Evolutionary conservation across 352 stramenopile species (phyloP).

Genomic region (Pythium oligandrum): DNA sequence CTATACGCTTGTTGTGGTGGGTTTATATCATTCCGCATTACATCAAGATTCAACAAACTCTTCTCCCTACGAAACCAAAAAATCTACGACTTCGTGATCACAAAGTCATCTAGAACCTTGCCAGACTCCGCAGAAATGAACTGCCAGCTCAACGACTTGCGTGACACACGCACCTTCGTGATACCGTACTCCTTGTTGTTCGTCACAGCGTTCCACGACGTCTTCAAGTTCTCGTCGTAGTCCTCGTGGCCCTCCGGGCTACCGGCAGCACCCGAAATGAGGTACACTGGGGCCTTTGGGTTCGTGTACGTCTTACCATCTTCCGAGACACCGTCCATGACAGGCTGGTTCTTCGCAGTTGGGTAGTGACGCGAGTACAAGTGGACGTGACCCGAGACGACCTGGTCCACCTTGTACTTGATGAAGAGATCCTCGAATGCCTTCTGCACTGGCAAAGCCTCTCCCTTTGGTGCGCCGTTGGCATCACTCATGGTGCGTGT

Average conservation of each 20-base stretch:
- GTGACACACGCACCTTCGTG: slow-evolving; percentile 17
- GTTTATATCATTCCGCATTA: too few species aligned
- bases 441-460: slow-evolving; percentile 25
- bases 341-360: slow-evolving; percentile 24
- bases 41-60: too few species aligned
- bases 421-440: slow-evolving; percentile 57
- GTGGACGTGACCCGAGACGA: slow-evolving; percentile 44
- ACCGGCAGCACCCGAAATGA: slow-evolving; percentile 35
- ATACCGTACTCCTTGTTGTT: slow-evolving; percentile 37
- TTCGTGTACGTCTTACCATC: slow-evolving; percentile 34
- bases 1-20: too few species aligned
- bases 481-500: slow-evolving; percentile 22
- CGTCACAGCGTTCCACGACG: slow-evolving; percentile 28
- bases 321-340: slow-evolving; percentile 39
- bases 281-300: slow-evolving; percentile 42
- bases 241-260: slow-evolving; percentile 25
- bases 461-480: slow-evolving; percentile 27
- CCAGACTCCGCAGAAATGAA: slow-evolving; percentile 10
- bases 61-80: too few species aligned
- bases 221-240: slow-evolving; percentile 14
- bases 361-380: slow-evolving; percentile 48
- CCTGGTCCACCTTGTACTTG: slow-evolving; percentile 59
- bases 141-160: slow-evolving; percentile 11
- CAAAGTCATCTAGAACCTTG: slow-evolving; percentile 17
- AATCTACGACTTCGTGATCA: slow-evolving; percentile 15